Percentiles rank a stretch among this genome's conserved stretches.
These are phyloP conservation scores for Tremella fuciformis DNA, from an alignment of 768 basidiomycete species.

Conservation along the genomic window DNA sequence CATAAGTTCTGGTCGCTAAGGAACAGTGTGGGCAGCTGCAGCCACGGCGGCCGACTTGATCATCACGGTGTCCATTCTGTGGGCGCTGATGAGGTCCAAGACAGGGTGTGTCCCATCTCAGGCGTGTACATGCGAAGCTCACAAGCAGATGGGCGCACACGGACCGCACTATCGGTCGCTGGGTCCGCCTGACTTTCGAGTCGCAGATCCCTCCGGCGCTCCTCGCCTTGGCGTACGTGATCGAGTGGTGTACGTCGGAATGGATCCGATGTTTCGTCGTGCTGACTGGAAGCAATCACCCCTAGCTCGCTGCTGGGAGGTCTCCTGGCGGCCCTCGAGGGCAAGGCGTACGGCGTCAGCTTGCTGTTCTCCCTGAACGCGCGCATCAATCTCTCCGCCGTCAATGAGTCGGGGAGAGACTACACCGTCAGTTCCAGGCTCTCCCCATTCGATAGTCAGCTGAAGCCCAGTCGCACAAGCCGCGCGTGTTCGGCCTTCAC, in stretches of 20 bases:
- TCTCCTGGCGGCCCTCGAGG: conserved; percentile 20
- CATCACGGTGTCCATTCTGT: conserved; percentile 26
- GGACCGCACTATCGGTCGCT: conserved; percentile 20
- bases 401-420: background rate
- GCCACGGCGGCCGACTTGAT: conserved; percentile 31
- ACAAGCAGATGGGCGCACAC: conserved; percentile 28
- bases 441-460: background rate
- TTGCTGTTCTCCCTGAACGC: conserved; percentile 30
- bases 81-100: conserved; percentile 25
- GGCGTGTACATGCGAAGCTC: background rate
- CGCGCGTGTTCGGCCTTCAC: background rate
- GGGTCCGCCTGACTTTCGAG: conserved; percentile 26
- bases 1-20: conserved; percentile 4
- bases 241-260: conserved; percentile 22
- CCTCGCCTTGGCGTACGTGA: conserved; percentile 23
- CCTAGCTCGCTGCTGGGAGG: conserved; percentile 31
- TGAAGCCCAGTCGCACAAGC: background rate
- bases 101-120: conserved; percentile 20
- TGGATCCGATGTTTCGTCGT: background rate
- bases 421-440: background rate
- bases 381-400: conserved; percentile 10
- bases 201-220: conserved; percentile 23
- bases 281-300: conserved; percentile 7
- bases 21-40: conserved; percentile 19
- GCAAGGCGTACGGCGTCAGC: conserved; percentile 31